Evolutionary conservation across 345 rosid species (phyloP), one percentile per base, ranked within the genome.

Genomic region (Populus pruinosa): DNA sequence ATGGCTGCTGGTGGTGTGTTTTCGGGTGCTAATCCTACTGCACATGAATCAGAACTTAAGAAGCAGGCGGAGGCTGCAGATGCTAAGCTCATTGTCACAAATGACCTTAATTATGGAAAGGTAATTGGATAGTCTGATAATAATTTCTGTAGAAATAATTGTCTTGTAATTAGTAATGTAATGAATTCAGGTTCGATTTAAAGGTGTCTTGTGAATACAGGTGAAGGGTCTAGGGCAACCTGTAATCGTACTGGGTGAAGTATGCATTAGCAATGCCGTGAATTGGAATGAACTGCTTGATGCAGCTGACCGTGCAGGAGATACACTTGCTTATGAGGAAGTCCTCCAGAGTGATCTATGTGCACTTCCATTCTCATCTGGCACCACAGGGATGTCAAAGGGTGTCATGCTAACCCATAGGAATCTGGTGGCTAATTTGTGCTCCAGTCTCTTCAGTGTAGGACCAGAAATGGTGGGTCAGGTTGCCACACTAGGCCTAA

Each of bases 311-410:
- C 79, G 79, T 13, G 87, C 90, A 0, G 81, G 89, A 72, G 77
- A 82, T 21, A 76, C 47, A 20, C n/a, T 49, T 11, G 18, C 71
- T 4, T 44, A 61, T 31, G 88, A 86, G 61, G 81, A 85, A 44
- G 80, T 92, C 64, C 79, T 84, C 70, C 97, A 88, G 73, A 78
- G 82, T 20, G 97, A 93, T 72, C 86, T 93, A 2, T 96, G 98
- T 67, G 98, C 99, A 35, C 98, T 96, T 55, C 98, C 99, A 39
- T 93, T 96, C 87, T 96, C 99, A 10, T 96, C 98, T 55, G 99
- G 99, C 77, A 93, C 99, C 39, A 96, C 99, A 10, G 98, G 99
- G 18, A 53, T 88, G 70, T 94, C 97, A 49, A 96, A 96, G 76
- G 97, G 99, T 35, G 98, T 92, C 4, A 96, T 92, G 96, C 82